Base-by-base conservation (phyloP, 2,329 filamentous ascomycete genomes). In the Calonectria montana region DNA sequence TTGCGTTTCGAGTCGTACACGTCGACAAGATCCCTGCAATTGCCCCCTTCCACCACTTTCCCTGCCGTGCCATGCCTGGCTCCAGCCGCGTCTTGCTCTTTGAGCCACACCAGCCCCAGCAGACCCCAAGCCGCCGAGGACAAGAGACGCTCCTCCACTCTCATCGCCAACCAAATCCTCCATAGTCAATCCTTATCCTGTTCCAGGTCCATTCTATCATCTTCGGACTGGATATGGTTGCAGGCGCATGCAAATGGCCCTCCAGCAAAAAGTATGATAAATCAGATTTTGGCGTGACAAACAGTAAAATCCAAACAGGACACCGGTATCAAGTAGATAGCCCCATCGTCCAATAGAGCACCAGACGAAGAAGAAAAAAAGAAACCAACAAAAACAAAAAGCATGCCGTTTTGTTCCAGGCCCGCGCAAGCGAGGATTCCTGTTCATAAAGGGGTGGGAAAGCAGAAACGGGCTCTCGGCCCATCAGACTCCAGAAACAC, bases 401-500 rank as follows among this genome's bases (percentile, higher is more conserved):
- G 61, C 61, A 53, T 64, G 53, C 27, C 61, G 45, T 63, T 62
- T 69, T 65, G 41, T 63, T 53, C 61, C 66, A 69, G 37, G 35
- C 25, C 21, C 50, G 50, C 61, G 63, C 66, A 65, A 67, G 53
- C 47, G 61, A 68, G 43, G 67, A 61, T 39, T 47, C 47, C 43
- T 37, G 50, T 57, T 57, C 50, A 37, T 57, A 64, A 64, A 65
- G 55, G 47, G 41, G 23, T 27, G 43, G 61, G 64, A 67, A 59
- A 48, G 55, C 18, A 69, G 64, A 70, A 67, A 65, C 61, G 59
- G 43, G 61, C 39, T 39, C 63, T 61, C 61, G 65, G 65, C 66
- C 69, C 62, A 43, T 43, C 37, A 72, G 67, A 74, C 74, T 75
- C 74, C 74, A 71, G 53, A 69, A 76, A 76, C 74, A 74, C 74